Evolutionary conservation across 176 grass and related monocot genomes (phyloP), one percentile per base, ranked within the genome.

Genomic region (Aegilops speltoides): DNA sequence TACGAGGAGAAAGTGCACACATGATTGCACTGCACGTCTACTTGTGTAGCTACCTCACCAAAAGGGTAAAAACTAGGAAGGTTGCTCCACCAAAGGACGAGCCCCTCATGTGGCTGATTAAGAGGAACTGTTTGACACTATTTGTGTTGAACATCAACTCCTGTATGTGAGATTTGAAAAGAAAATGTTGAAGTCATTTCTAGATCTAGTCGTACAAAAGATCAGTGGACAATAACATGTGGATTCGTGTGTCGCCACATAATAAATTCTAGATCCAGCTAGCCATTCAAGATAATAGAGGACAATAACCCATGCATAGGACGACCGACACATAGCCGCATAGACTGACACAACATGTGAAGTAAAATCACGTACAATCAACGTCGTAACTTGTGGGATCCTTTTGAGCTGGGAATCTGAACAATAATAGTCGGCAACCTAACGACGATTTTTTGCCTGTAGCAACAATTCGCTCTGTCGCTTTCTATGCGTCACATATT

Each of bases 11-110:
- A 65, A 22, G 25, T 10, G 34, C 67, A 77, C 70, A 82, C 62
- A 63, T 77, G 78, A 86, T 82, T 68, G 78, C 70, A 68, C 64
- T 37, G 62, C 72, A 56, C 32, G 45, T 65, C 64, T 48, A 65
- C 79, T 52, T 20, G 17, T 79, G 6, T 73, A 78, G 37, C 63
- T 32, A 54, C 65, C 25, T 52, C 50, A 72, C 24, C 31, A 71
- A 90, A 90, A 83, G 24, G 74, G 84, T 76, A 91, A 84, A 76
- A 87, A 84, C 48, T 91, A 84, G 46, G 81, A 79, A 79, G 15
- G 17, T 10, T 22, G 23, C 67, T 67, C 73, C 8, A 36, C 28
- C 82, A 60, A 74, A 32, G 76, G 23, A 76, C 31, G 16, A 81
- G 5, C 23, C 10, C 60, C 74, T 12, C 46, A 17, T 4, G 46